These are phyloP conservation scores for Penicillium nucicola DNA, from an alignment of 495 filamentous ascomycete species.

Conservation along the genomic window DNA sequence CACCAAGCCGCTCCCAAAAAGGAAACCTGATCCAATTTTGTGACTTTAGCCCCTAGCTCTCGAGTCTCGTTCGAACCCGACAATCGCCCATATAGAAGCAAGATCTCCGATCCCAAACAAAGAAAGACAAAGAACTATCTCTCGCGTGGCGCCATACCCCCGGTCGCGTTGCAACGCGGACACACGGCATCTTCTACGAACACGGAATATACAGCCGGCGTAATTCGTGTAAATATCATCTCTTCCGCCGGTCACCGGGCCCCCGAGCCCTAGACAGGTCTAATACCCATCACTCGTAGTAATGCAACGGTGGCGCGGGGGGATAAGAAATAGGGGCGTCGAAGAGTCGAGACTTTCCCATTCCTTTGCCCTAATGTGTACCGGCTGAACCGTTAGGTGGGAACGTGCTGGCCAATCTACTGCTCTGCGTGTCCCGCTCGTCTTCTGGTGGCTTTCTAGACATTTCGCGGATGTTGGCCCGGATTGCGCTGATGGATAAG, in stretches of 20 bases:
- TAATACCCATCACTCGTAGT: not conserved
- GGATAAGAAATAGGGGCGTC: slow-evolving; percentile 9
- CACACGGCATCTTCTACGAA: not conserved
- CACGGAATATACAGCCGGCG: not conserved
- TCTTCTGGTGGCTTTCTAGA: slow-evolving; percentile 6
- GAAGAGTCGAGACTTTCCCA: slow-evolving; percentile 3
- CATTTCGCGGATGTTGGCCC: slow-evolving; percentile 12
- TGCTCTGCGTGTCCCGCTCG: not conserved
- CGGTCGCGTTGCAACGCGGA: slow-evolving; percentile 1
- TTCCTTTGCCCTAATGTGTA: slow-evolving; percentile 7
- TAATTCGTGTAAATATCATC: not conserved
- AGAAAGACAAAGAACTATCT: slow-evolving; percentile 11
- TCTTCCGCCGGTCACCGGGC: not conserved
- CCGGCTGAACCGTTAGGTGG: slow-evolving; percentile 18
- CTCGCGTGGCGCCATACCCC: slow-evolving; percentile 9
- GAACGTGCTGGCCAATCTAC: slow-evolving; percentile 14
- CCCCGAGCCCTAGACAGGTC: not conserved
- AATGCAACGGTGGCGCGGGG: slow-evolving; percentile 10
- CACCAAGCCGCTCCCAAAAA: not conserved
- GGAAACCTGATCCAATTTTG: slow-evolving; percentile 2
- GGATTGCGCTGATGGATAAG: slow-evolving; percentile 7
- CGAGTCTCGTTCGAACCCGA: not conserved
- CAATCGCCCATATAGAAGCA: not conserved
- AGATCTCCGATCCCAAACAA: not conserved
- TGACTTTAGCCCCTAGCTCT: not conserved